A percentile compares a stretch with the other conserved stretches of the same genome.
Conservation (phyloP, 2,329 filamentous ascomycete species). For the Xylaria sp. region DNA sequence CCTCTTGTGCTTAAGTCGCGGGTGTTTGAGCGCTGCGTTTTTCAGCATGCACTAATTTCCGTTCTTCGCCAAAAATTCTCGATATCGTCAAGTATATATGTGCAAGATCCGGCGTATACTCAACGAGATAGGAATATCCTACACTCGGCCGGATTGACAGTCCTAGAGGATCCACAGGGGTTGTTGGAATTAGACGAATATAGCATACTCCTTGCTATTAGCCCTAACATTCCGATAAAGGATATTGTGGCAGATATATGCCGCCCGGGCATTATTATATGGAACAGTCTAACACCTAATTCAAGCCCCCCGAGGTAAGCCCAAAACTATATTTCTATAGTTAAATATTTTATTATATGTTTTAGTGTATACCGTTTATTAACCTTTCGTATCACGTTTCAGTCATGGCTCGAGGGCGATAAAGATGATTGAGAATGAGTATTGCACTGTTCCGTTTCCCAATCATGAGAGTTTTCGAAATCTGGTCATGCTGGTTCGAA, state of each 20-base stretch:
- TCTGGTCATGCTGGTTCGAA: slow-evolving; percentile 28
- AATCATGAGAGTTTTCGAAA: slow-evolving; percentile 30
- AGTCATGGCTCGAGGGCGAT: slow-evolving; percentile 25
- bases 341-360: slow-evolving; percentile 16
- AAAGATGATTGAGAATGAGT: slow-evolving; percentile 34
- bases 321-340: slow-evolving; percentile 16
- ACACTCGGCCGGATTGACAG: slow-evolving; percentile 34
- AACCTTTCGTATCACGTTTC: slow-evolving; percentile 21
- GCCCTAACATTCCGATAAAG: slow-evolving; percentile 33
- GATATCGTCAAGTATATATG: slow-evolving; percentile 24
- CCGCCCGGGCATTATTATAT: slow-evolving; percentile 39
- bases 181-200: slow-evolving; percentile 38
- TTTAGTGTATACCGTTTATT: slow-evolving; percentile 19
- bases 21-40: slow-evolving; percentile 23
- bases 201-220: slow-evolving; percentile 40
- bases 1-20: slow-evolving; percentile 28
- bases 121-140: slow-evolving; percentile 37
- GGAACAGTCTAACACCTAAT: slow-evolving; percentile 14
- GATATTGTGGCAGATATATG: slow-evolving; percentile 41
- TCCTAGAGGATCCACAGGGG: slow-evolving; percentile 39
- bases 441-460: slow-evolving; percentile 26
- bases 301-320: slow-evolving; percentile 11
- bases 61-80: slow-evolving; percentile 31
- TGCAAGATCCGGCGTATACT: slow-evolving; percentile 38
- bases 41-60: slow-evolving; percentile 37